phyloP scores from a whole-genome alignment of 2,329 filamentous ascomycete genomes.

The Meredithiella fracta region DNA sequence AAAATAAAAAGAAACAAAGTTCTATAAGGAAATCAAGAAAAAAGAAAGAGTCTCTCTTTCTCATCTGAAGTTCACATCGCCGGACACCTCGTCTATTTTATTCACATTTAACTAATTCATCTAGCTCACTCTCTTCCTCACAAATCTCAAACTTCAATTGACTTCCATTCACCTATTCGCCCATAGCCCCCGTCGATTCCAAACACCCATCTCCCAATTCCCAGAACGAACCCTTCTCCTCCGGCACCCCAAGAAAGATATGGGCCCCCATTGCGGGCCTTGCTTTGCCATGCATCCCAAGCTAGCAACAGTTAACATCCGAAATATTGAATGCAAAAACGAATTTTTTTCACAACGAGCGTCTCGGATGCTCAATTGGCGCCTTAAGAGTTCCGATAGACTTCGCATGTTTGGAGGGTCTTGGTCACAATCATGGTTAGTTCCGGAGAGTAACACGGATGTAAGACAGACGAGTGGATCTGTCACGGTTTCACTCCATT shows the following conservation, averaged over 20 bases:
- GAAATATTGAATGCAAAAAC: too few species aligned
- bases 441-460: too few species aligned
- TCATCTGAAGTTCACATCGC: background rate
- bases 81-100: background rate
- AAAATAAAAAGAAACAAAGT: background rate
- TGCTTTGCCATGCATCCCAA: background rate
- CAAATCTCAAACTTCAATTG: background rate
- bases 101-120: background rate
- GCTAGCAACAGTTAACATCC: background rate
- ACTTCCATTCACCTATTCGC: background rate
- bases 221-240: background rate
- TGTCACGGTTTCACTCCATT: too few species aligned
- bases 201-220: background rate
- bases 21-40: background rate
- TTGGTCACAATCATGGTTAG: too few species aligned
- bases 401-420: too few species aligned
- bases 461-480: too few species aligned
- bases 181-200: background rate
- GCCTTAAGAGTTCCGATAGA: too few species aligned
- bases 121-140: background rate
- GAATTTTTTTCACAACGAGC: too few species aligned
- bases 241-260: background rate
- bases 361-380: too few species aligned
- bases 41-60: background rate
- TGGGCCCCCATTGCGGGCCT: background rate